phyloP scores from a whole-genome alignment of 495 filamentous ascomycete species.

The Penicillium verhagenii region DNA sequence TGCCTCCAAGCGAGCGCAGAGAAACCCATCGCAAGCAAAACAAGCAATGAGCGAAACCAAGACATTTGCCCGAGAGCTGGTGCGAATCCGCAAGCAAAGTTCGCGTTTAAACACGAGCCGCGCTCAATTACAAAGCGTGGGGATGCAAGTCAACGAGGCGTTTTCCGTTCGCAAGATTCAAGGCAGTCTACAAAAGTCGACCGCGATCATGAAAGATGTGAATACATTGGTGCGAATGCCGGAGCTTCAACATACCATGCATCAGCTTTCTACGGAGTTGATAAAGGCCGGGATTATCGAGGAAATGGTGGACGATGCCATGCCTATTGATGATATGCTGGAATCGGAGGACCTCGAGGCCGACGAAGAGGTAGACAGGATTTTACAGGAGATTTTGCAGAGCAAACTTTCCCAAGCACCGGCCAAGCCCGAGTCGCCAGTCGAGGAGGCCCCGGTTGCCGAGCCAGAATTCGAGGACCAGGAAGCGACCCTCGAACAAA shows the following conservation, averaged over 20 bases:
- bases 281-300: constrained; percentile 96
- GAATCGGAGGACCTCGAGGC: constrained; percentile 88
- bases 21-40: constrained; percentile 69
- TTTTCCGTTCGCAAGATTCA: constrained; percentile 96
- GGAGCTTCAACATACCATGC: constrained; percentile 86
- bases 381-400: constrained; percentile 83
- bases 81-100: constrained; percentile 74
- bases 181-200: constrained; percentile 80
- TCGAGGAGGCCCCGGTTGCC: constrained; percentile 47
- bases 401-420: constrained; percentile 71
- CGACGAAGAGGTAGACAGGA: constrained; percentile 88
- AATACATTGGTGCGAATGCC: constrained; percentile 82
- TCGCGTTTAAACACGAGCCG: constrained; percentile 76
- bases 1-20: constrained; percentile 74
- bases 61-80: constrained; percentile 82
- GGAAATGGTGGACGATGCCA: constrained; percentile 86
- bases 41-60: constrained; percentile 78
- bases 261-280: constrained; percentile 80
- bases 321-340: constrained; percentile 68
- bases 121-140: constrained; percentile 88
- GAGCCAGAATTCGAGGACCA: constrained; percentile 76
- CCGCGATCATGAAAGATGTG: constrained; percentile 96
- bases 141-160: constrained; percentile 97
- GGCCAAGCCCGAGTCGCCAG: constrained; percentile 46
- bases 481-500: constrained; percentile 85